These are phyloP conservation scores for Pyrenula aspistea DNA, from an alignment of 495 filamentous ascomycete species.

Conservation along the genomic window DNA sequence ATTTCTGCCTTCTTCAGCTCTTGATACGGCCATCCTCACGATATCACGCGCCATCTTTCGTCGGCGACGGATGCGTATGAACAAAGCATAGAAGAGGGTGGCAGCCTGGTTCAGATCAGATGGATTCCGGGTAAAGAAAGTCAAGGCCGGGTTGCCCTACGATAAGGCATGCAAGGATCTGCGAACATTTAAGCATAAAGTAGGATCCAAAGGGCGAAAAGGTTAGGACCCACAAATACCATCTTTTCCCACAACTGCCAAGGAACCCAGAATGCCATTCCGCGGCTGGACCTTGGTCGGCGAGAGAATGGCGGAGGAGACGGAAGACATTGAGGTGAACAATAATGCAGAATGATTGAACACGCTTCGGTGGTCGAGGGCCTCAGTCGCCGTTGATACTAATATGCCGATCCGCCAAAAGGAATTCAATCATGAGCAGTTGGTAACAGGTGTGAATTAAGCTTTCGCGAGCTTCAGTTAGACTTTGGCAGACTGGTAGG, in stretches of 20 bases:
- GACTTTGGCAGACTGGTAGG: too few species aligned
- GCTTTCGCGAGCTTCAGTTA: too few species aligned
- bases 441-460: too few species aligned
- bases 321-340: neutral
- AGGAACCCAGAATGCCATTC: constrained; percentile 53
- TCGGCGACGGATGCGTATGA: constrained; percentile 19
- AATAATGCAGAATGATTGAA: too few species aligned
- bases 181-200: neutral
- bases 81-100: constrained; percentile 30
- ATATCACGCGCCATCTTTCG: constrained; percentile 23
- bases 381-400: too few species aligned
- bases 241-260: constrained; percentile 90
- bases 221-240: constrained; percentile 59
- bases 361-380: too few species aligned
- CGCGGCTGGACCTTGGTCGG: neutral
- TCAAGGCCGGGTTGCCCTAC: constrained; percentile 18
- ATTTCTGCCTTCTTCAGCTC: constrained; percentile 37
- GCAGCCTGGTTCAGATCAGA: constrained; percentile 22
- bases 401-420: too few species aligned
- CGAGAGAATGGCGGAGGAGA: neutral
- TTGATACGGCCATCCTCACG: constrained; percentile 35
- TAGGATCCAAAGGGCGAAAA: neutral
- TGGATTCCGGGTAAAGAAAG: constrained; percentile 18
- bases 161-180: constrained; percentile 33
- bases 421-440: too few species aligned